phyloP scores from a whole-genome alignment of 2,329 filamentous ascomycete species.

The Metarhizium album region DNA sequence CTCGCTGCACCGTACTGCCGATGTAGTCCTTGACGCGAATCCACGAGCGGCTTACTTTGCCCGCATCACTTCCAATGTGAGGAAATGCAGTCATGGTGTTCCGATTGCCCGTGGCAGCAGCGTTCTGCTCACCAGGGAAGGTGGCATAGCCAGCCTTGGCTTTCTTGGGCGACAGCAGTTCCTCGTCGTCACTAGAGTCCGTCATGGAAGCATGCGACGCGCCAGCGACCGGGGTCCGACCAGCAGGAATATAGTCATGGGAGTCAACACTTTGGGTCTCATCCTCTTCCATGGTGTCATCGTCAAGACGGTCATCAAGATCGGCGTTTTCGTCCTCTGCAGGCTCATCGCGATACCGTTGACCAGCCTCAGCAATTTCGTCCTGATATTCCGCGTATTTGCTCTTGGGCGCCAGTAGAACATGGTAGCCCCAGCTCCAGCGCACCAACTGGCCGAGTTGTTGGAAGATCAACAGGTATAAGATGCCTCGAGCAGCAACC shows the following conservation, averaged over 20 bases:
- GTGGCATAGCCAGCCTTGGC: conserved; percentile 14
- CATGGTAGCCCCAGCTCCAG: conserved; percentile 97
- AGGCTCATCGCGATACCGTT: conserved; percentile 35
- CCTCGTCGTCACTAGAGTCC: conserved; percentile 37
- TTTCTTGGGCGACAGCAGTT: conserved; percentile 19
- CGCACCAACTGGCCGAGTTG: conserved; percentile 89
- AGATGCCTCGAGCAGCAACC: conserved; percentile 83
- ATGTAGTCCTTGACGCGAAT: conserved; percentile 20
- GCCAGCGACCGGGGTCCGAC: conserved; percentile 41
- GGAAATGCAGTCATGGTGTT: conserved; percentile 53
- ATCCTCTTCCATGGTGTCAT: conserved; percentile 27
- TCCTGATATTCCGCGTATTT: conserved; percentile 55
- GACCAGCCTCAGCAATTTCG: conserved; percentile 44
- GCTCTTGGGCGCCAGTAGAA: conserved; percentile 78
- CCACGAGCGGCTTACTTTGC: conserved; percentile 19
- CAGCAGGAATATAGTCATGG: conserved; percentile 41
- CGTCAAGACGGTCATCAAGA: conserved; percentile 29
- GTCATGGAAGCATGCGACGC: conserved; percentile 38
- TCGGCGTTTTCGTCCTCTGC: conserved; percentile 33
- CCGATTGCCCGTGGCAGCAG: conserved; percentile 18
- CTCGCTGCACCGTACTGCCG: conserved; percentile 13
- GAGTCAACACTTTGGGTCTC: conserved; percentile 30
- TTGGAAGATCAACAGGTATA: conserved; percentile 95
- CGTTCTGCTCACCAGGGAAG: conserved; percentile 16
- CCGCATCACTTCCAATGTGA: conserved; percentile 36